Percentiles rank a stretch among this genome's conserved stretches.
These are phyloP conservation scores for Aspergillus sp. DNA, from an alignment of 2,329 filamentous ascomycete species.

Conservation along the genomic window DNA sequence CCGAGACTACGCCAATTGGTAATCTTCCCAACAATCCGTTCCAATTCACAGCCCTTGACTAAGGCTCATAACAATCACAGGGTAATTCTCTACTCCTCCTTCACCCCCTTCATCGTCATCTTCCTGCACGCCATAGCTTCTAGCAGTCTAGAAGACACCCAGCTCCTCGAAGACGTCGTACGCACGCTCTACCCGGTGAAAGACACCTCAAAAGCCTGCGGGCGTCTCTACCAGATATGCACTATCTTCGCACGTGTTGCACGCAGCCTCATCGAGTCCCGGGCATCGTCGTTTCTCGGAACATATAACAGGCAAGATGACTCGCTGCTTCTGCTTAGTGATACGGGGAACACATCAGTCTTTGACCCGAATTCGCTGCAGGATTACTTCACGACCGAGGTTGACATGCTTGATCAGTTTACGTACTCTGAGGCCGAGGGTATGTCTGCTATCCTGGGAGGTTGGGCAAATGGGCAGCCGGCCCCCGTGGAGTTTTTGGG, in stretches of 20 bases:
- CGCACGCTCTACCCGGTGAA: slow-evolving; percentile 16
- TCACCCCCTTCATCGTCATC: slow-evolving; percentile 32
- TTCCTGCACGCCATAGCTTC: slow-evolving; percentile 27
- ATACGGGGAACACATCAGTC: not conserved
- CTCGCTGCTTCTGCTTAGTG: slow-evolving; percentile 12
- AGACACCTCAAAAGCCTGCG: slow-evolving; percentile 17
- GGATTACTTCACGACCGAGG: slow-evolving; percentile 10
- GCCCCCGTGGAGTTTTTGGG: slow-evolving; percentile 3
- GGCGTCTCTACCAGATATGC: slow-evolving; percentile 23
- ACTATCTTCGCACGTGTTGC: slow-evolving; percentile 22
- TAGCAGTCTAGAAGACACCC: slow-evolving; percentile 22
- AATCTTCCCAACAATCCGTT: not conserved
- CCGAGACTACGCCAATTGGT: slow-evolving; percentile 30
- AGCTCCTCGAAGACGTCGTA: slow-evolving; percentile 27
- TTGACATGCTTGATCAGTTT: slow-evolving; percentile 5
- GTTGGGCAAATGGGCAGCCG: slow-evolving; percentile 10
- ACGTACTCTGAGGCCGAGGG: slow-evolving; percentile 7
- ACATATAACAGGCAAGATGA: slow-evolving; percentile 20
- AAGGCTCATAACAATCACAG: slow-evolving; percentile 11
- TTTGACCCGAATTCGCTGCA: slow-evolving; percentile 6
- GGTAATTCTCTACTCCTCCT: slow-evolving; percentile 30
- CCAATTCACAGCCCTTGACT: not conserved
- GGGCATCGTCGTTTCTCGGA: slow-evolving; percentile 12
- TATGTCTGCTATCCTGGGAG: slow-evolving; percentile 9
- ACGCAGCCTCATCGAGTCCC: slow-evolving; percentile 15